A percentile compares a stretch with the other conserved stretches of the same genome.
Conservation (phyloP, 2,329 filamentous ascomycete genomes). For the Alternaria longipes region DNA sequence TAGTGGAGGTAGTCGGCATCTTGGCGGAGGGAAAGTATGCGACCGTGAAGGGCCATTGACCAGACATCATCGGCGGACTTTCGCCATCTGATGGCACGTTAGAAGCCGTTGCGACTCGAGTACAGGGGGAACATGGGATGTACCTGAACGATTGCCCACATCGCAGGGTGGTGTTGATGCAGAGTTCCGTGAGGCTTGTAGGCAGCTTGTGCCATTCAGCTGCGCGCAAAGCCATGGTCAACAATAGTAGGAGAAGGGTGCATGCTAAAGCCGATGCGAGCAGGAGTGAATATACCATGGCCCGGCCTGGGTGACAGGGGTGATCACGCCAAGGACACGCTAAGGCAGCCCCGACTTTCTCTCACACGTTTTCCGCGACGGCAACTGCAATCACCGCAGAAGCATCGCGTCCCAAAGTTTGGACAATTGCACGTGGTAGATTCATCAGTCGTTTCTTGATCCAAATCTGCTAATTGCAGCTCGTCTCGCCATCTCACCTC, state of each 20-base stretch:
- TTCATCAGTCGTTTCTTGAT: constrained; percentile 20
- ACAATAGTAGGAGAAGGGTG: background rate
- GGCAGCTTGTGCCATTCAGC: constrained; percentile 89
- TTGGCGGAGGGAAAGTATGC: constrained; percentile 85
- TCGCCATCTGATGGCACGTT: constrained; percentile 72
- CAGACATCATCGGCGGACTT: constrained; percentile 83
- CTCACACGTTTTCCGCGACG: constrained; percentile 24
- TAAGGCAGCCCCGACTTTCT: constrained; percentile 29
- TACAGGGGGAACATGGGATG: background rate
- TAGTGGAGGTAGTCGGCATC: constrained; percentile 83
- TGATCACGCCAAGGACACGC: constrained; percentile 28
- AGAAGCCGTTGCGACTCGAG: constrained; percentile 13
- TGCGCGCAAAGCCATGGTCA: constrained; percentile 59
- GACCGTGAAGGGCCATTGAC: constrained; percentile 86
- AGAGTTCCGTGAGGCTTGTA: constrained; percentile 82
- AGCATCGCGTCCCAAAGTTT: constrained; percentile 29
- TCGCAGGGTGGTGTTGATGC: constrained; percentile 90
- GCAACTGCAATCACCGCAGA: constrained; percentile 20
- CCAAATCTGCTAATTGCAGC: constrained; percentile 27
- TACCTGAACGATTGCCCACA: constrained; percentile 92
- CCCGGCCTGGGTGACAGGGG: constrained; percentile 19
- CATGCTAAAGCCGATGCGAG: background rate
- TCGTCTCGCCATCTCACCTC: constrained; percentile 19
- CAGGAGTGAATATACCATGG: constrained; percentile 4
- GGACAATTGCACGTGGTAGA: constrained; percentile 21